phyloP scores from a whole-genome alignment of 768 basidiomycete species.

The Ramaria sp. region DNA sequence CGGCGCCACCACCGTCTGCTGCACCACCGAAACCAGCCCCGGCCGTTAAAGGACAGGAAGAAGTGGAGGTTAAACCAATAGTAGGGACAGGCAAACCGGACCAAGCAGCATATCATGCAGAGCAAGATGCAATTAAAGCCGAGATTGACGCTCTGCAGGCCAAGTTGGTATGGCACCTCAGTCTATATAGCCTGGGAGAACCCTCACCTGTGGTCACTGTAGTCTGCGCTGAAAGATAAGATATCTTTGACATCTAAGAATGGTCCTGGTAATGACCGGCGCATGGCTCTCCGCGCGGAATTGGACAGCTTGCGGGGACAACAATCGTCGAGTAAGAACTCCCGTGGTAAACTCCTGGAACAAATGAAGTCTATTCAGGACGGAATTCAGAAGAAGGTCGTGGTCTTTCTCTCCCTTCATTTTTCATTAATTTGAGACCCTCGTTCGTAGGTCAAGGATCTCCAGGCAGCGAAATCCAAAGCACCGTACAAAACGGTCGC shows the following conservation, averaged over 20 bases:
- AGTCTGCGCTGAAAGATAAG: slow-evolving; percentile 70
- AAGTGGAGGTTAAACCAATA: slow-evolving; percentile 17
- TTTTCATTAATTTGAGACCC: neutral
- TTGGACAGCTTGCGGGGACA: slow-evolving; percentile 67
- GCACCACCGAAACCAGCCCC: slow-evolving; percentile 26
- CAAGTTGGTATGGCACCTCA: slow-evolving; percentile 56
- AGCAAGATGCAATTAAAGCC: slow-evolving; percentile 71
- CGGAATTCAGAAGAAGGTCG: slow-evolving; percentile 68
- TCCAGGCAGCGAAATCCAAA: slow-evolving; percentile 74
- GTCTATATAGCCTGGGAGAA: neutral
- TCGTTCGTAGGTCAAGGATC: slow-evolving; percentile 61
- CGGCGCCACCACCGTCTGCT: slow-evolving; percentile 32
- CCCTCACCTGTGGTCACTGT: slow-evolving; percentile 11
- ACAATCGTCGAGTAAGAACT: slow-evolving; percentile 67
- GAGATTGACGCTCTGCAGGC: slow-evolving; percentile 77
- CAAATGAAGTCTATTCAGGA: slow-evolving; percentile 77
- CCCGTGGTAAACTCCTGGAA: slow-evolving; percentile 60
- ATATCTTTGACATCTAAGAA: slow-evolving; percentile 52
- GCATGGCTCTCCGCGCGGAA: slow-evolving; percentile 64
- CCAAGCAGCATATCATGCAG: slow-evolving; percentile 71
- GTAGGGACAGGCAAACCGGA: slow-evolving; percentile 57
- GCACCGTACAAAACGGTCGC: slow-evolving; percentile 66
- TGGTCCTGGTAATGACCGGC: slow-evolving; percentile 58
- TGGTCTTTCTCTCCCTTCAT: slow-evolving; percentile 4
- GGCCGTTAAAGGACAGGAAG: slow-evolving; percentile 15